Base-by-base conservation (phyloP, 2,329 filamentous ascomycete species). In the Elsinoe arachidis region DNA sequence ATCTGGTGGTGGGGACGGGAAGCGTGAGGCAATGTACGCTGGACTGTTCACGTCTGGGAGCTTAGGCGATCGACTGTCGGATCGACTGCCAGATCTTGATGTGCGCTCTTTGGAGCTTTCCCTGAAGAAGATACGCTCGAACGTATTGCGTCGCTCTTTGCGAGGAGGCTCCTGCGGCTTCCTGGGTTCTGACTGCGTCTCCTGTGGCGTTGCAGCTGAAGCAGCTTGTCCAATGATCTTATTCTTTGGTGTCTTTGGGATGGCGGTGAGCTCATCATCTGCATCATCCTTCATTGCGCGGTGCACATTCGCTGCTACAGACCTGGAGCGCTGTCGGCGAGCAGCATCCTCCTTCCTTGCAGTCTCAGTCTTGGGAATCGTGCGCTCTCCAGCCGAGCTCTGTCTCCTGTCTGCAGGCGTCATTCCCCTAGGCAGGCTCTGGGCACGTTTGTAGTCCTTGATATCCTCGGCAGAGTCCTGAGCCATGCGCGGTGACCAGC, bases 11-110 rank as follows among this genome's bases (percentile, higher is more conserved):
- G 54, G 54, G 3, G 39, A 47, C 9, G 54, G 19, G 14, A 47
- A 46, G 21, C 54, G 23, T 12, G 54, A 43, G 12, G 54, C 54
- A 34, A 56, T 56, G 33, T 56, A 56, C 11, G 54, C 54, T 4
- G 54, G 54, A n/a, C 23, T 56, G 26, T 56, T 49, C 12, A 56
- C 39, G 19, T 49, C 53, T 2, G 53, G 53, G 12, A 55, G 19
- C 39, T 55, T 55, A 2, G 53, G 53, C 5, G 53, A 55, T 3
- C 39, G 39, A 30, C 39, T 49, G 23, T 33, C 30, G 12, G 53
- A 55, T 9, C 39, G 39, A 30, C 39, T 49, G 23, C 41, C 26
- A 26, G 54, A 47, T 49, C 39, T 14, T 12, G 33, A 21, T 4
- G 39, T 30, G 12, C 41, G 39, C 6, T 56, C 54, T 12, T 41